These are phyloP conservation scores for Piper betle DNA, from an alignment of 164 flowering plant genomes.

Conservation along the genomic window DNA sequence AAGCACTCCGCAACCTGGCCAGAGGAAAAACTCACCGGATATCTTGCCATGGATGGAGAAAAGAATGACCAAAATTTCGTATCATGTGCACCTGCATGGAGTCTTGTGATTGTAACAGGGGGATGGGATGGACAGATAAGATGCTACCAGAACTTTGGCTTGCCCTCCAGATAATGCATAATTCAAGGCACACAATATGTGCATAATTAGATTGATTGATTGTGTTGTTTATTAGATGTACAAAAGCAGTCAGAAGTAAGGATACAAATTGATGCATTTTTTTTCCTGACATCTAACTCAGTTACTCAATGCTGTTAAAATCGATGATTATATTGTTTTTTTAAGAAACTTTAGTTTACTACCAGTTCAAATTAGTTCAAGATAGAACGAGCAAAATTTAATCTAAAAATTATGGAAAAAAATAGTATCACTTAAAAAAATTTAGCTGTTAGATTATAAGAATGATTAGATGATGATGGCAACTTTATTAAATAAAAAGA, in stretches of 20 bases:
- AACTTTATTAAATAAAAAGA: too few relatives aligned
- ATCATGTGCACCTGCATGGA: conserved; percentile 32
- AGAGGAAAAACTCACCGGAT: conserved; percentile 55
- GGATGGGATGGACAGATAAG: conserved; percentile 57
- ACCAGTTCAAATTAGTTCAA: too few relatives aligned
- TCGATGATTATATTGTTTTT: too few relatives aligned
- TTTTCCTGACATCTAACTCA: not conserved
- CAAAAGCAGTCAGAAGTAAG: not conserved
- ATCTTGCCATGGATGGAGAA: conserved; percentile 12
- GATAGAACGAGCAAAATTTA: too few relatives aligned
- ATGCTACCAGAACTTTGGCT: conserved; percentile 76
- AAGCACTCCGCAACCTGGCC: conserved; percentile 71
- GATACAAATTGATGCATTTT: not conserved
- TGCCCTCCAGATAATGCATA: conserved; percentile 35
- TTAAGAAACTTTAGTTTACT: too few relatives aligned
- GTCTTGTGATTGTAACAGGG: conserved; percentile 69
- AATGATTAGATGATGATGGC: too few relatives aligned
- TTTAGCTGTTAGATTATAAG: too few relatives aligned
- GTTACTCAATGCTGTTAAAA: too few relatives aligned
- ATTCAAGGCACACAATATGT: too few relatives aligned
- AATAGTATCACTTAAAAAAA: too few relatives aligned
- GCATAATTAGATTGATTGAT: not conserved
- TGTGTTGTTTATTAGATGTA: not conserved
- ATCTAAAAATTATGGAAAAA: too few relatives aligned
- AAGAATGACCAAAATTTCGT: not conserved